These are phyloP conservation scores for Somion occarium DNA, from an alignment of 1,284 basidiomycete species.

Conservation along the genomic window DNA sequence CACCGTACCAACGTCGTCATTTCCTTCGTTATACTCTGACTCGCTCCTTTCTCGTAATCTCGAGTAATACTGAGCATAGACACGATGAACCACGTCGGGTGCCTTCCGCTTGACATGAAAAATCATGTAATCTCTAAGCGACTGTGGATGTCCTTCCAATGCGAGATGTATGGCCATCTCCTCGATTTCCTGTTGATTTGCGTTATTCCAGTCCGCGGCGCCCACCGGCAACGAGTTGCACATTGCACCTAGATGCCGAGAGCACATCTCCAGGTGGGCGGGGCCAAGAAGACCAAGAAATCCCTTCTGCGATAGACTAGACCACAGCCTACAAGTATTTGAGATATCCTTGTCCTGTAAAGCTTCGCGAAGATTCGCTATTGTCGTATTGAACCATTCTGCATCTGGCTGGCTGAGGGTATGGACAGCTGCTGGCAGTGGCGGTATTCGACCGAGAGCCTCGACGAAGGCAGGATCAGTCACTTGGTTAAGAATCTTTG, in stretches of 20 bases:
- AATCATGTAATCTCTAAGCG: conserved; percentile 47
- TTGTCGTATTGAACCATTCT: conserved; percentile 14
- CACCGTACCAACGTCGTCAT: no score
- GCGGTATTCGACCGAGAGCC: conserved; percentile 1
- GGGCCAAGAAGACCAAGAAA: conserved; percentile 39
- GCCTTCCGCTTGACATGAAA: conserved; percentile 38
- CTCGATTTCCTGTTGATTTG: conserved; percentile 28
- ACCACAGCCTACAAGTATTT: conserved; percentile 36
- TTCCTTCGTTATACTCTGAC: background rate
- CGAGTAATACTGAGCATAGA: conserved; percentile 41
- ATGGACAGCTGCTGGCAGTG: background rate
- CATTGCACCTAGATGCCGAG: conserved; percentile 29
- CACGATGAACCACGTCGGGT: conserved; percentile 35
- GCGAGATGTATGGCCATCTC: conserved; percentile 46
- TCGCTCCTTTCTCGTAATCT: background rate
- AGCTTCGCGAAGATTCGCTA: conserved; percentile 13
- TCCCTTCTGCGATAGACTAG: conserved; percentile 36
- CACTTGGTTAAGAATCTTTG: background rate
- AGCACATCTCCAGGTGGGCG: conserved; percentile 35
- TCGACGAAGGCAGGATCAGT: conserved; percentile 3
- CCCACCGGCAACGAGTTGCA: background rate
- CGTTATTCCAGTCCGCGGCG: background rate
- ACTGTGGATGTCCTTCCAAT: conserved; percentile 36
- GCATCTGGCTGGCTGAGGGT: conserved; percentile 4
- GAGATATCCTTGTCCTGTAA: conserved; percentile 14